Conservation (phyloP, 129 eudicot species). For the Artemisia tridentata region DNA sequence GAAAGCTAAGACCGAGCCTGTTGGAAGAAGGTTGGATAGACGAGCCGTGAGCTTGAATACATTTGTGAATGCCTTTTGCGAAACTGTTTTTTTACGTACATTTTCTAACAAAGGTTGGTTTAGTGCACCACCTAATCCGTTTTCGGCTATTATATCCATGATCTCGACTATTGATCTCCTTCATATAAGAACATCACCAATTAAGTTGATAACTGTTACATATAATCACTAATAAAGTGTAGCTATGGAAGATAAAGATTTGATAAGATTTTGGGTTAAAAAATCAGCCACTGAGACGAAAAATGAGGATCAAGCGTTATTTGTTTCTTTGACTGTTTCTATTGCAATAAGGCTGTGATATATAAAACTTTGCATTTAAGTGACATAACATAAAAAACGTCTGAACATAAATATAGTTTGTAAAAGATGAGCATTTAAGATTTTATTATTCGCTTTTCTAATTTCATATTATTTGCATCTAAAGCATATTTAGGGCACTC, state of each 20-base stretch:
- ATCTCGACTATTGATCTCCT: not conserved
- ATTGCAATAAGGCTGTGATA: constrained; percentile 4
- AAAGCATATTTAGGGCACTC: no score
- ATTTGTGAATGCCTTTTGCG: constrained; percentile 42
- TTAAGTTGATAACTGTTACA: not conserved
- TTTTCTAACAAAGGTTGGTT: constrained; percentile 32
- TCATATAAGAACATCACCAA: not conserved
- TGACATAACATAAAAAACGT: no score
- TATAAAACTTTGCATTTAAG: constrained; percentile 8
- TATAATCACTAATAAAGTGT: not conserved
- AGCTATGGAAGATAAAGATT: constrained; percentile 12
- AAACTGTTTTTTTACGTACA: constrained; percentile 42
- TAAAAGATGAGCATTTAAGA: no score
- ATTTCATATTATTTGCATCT: no score
- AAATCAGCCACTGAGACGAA: constrained; percentile 6
- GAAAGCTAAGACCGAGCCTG: constrained; percentile 73
- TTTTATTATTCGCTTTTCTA: no score
- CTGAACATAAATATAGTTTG: no score
- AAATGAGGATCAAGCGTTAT: constrained; percentile 27
- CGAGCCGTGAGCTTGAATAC: constrained; percentile 60
- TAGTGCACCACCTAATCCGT: constrained; percentile 14
- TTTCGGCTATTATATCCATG: constrained; percentile 16
- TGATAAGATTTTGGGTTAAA: constrained; percentile 18
- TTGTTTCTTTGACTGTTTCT: constrained; percentile 26
- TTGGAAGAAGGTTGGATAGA: constrained; percentile 77